Evolutionary conservation across 768 basidiomycete species (phyloP), one percentile per base, ranked within the genome.

Genomic region (Bullera alba): DNA sequence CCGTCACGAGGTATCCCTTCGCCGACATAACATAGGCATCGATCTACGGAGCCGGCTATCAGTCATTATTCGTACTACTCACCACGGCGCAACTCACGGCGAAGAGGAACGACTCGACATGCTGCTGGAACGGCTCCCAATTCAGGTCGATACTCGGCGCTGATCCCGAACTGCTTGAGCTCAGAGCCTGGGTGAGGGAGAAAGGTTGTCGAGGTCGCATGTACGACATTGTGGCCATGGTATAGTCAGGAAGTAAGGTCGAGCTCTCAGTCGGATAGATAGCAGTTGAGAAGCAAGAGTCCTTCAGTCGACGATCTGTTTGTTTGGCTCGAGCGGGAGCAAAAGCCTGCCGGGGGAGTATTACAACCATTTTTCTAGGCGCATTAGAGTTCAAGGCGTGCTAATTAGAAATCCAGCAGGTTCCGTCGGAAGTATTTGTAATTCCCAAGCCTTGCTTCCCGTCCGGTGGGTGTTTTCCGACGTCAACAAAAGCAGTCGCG

Each of bases 1-100:
- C 77, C 46, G 83, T 81, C 14, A 82, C 78, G 57, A 91, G 84
- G 55, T 81, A 79, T 2, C 81, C 73, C 36, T 84, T 81, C 1
- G 84, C 83, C 22, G 80, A 79, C 53, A 81, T 78, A 51, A 86
- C 85, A 75, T 87, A 90, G 56, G 76, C 79, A 6, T 71, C 70
- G 46, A 71, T 67, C 69, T 71, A 36, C n/a, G n/a, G n/a, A n/a
- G n/a, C n/a, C n/a, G 2, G 23, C 17, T 22, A 25, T 19, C 15
- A 8, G 7, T 48, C 38, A 35, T 39, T 5, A 21, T 3, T 17
- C 17, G n/a, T 43, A 41, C 12, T 0, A 3, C 16, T 7, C n/a
- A n/a, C n/a, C n/a, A n/a, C n/a, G n/a, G 32, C 10, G n/a, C 14
- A 17, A 59, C 65, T 50, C 27, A 68, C 63, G 4, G 63, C 63